These are phyloP conservation scores for Kalmanozyma brasiliensis DNA, from an alignment of 1,284 basidiomycete genomes.

Conservation along the genomic window DNA sequence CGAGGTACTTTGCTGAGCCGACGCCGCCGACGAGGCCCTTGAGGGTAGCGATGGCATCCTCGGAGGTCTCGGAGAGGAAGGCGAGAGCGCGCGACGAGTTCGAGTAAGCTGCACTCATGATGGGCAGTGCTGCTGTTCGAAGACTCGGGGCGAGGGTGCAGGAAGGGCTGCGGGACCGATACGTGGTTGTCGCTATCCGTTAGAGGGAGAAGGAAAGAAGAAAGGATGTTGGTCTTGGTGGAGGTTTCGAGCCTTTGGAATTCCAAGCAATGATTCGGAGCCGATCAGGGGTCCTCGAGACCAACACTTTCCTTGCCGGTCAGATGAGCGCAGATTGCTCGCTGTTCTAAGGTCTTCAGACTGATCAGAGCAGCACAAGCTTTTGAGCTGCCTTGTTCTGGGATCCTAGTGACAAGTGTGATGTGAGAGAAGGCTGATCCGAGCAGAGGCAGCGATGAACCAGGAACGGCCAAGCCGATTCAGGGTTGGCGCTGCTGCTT, in stretches of 20 bases:
- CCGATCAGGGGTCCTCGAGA: slow-evolving; percentile 6
- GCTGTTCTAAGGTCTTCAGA: too few species aligned
- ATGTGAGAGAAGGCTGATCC: too few species aligned
- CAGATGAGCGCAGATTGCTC: too few species aligned
- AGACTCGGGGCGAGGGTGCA: slow-evolving; percentile 1
- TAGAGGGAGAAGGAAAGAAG: not conserved
- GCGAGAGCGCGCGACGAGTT: slow-evolving; percentile 61
- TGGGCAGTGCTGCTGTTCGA: slow-evolving; percentile 5
- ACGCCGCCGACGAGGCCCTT: slow-evolving; percentile 59
- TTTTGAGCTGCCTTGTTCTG: too few species aligned
- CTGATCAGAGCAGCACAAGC: too few species aligned
- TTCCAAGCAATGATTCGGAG: slow-evolving; percentile 20
- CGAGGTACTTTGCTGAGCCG: slow-evolving; percentile 58
- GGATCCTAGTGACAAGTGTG: too few species aligned
- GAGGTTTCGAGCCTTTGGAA: slow-evolving; percentile 1
- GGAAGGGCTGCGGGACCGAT: not conserved
- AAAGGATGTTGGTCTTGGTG: slow-evolving; percentile 12
- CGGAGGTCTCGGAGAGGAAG: slow-evolving; percentile 63
- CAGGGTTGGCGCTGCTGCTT: too few species aligned
- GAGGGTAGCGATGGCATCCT: slow-evolving; percentile 63
- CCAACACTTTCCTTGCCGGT: slow-evolving; percentile 1
- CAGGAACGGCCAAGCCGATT: too few species aligned
- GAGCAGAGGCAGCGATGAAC: too few species aligned
- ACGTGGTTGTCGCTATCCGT: too few species aligned
- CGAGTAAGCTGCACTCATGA: slow-evolving; percentile 51